Conservation (phyloP, 345 rosid genomes). For the Lumnitzera racemosa region DNA sequence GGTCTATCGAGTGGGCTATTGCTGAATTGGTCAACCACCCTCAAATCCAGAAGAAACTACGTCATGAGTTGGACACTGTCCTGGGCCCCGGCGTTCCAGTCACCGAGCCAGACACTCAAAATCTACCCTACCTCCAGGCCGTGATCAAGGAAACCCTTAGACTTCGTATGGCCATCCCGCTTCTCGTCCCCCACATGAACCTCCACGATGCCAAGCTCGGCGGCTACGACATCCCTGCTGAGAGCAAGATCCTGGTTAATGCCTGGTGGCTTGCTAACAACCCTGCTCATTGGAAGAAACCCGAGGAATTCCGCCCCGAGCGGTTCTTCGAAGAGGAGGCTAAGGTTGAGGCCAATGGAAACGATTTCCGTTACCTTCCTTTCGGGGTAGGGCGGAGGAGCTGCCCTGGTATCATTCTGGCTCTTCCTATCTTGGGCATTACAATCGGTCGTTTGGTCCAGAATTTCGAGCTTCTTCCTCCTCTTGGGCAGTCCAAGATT, state of each 20-base stretch:
- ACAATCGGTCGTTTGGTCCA: conserved; percentile 88
- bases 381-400: conserved; percentile 96
- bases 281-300: conserved; percentile 74
- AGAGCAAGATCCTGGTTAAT: conserved; percentile 89
- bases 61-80: conserved; percentile 64
- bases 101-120: conserved; percentile 77
- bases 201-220: conserved; percentile 86
- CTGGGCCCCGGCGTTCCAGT: conserved; percentile 67
- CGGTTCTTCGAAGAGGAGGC: conserved; percentile 93
- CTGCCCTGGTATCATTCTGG: conserved; percentile 96
- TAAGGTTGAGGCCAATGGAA: conserved; percentile 89
- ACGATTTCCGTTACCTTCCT: conserved; percentile 91
- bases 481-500: conserved; percentile 72
- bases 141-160: conserved; percentile 91
- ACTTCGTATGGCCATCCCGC: conserved; percentile 91
- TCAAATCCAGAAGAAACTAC: conserved; percentile 63
- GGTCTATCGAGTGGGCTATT: conserved; percentile 96
- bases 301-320: conserved; percentile 94
- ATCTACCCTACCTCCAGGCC: conserved; percentile 89
- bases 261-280: conserved; percentile 99
- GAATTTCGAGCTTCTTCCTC: conserved; percentile 94
- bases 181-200: conserved; percentile 98
- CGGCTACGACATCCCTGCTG: conserved; percentile 84
- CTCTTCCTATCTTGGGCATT: conserved; percentile 85
- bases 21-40: conserved; percentile 96